Evolutionary conservation across 345 rosid genomes (phyloP), one percentile per base, ranked within the genome.

Genomic region (Draba incana): DNA sequence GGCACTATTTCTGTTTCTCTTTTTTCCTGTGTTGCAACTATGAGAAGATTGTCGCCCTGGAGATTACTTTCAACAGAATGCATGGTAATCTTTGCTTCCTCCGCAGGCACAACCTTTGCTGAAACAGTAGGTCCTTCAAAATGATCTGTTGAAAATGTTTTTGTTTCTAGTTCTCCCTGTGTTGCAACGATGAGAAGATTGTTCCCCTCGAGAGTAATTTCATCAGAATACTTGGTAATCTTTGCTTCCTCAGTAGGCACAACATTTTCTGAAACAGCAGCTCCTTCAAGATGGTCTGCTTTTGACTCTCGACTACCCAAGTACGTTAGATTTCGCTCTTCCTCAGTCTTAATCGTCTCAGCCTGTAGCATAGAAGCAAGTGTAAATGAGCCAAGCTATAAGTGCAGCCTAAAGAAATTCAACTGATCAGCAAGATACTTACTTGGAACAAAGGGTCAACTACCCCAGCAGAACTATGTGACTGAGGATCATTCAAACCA

Each of bases 301-400:
- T 44, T 60, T 10, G 63, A 8, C 50, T 74, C 72, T 43, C 59
- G 49, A 50, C 61, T 66, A 44, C 57, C 57, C 25, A 62, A 44
- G 15, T 11, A 35, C 43, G 24, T 37, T 43, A 67, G 25, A 1
- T 11, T 66, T 23, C 20, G 35, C n/a, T 72, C 55, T 58, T 51
- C 48, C 41, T 51, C 49, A 11, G 62, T 42, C 46, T 57, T 67
- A 5, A 30, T 10, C 0, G 44, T 43, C 31, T 38, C 68, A 24
- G 3, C 64, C 76, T 72, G 59, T 39, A 27, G 57, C 38, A 23
- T 38, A 57, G 35, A 64, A 47, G 49, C 70, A 39, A 16, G 5
- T 5, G 8, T 46, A 12, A 39, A 27, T 49, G 10, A 35, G 65
- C 9, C 51, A 55, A 64, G n/a, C 39, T 28, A 47, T 46, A 63